A percentile compares a stretch with the other conserved stretches of the same genome.
phyloP scores from a whole-genome alignment of 495 filamentous ascomycete species.

The Talaromyces stipitatus region DNA sequence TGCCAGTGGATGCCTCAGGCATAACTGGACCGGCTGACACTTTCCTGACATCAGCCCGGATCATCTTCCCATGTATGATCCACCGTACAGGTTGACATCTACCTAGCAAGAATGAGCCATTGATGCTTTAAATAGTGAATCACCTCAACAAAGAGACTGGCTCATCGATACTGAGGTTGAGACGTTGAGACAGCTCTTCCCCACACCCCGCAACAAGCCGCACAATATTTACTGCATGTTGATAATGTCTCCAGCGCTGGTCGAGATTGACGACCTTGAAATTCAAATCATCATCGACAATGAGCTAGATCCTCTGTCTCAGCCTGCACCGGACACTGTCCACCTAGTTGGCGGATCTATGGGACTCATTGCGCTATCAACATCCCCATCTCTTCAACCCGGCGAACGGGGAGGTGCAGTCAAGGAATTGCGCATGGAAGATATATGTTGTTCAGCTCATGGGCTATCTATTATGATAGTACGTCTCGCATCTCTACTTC shows the following conservation, averaged over 20 bases:
- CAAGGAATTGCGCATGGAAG: constrained; percentile 44
- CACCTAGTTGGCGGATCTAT: constrained; percentile 33
- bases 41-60: not conserved
- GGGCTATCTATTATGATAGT: constrained; percentile 51
- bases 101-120: too few species aligned
- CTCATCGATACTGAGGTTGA: not conserved
- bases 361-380: constrained; percentile 24
- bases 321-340: constrained; percentile 40
- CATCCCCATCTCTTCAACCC: constrained; percentile 16
- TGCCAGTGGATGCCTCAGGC: not conserved
- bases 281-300: constrained; percentile 47
- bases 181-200: not conserved
- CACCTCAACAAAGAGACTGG: not conserved
- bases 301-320: constrained; percentile 51
- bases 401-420: constrained; percentile 32
- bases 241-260: constrained; percentile 10
- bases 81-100: not conserved
- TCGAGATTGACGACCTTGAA: constrained; percentile 41
- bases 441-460: constrained; percentile 54
- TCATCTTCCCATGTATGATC: not conserved
- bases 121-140: not conserved
- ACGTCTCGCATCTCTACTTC: constrained; percentile 7
- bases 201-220: not conserved
- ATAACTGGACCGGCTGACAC: not conserved
- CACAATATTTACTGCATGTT: not conserved